These are phyloP conservation scores for Starmerella vaccinii DNA, from an alignment of 805 yeast genomes.

Conservation along the genomic window DNA sequence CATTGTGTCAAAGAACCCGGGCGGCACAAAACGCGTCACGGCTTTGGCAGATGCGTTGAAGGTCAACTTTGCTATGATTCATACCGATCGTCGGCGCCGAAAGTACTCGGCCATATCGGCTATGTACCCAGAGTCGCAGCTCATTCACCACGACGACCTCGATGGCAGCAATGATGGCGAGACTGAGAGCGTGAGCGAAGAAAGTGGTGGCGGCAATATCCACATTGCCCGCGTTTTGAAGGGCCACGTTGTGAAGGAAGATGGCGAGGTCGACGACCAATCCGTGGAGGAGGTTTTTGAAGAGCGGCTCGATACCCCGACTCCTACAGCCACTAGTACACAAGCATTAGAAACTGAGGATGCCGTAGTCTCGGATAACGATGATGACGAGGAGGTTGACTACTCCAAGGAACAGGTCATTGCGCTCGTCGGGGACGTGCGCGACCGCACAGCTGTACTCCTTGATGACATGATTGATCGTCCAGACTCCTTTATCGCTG, in stretches of 20 bases:
- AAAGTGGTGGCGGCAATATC: constrained; percentile 35
- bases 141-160: constrained; percentile 20
- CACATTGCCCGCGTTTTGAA: constrained; percentile 93
- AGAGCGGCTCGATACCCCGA: constrained; percentile 29
- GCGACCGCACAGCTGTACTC: constrained; percentile 81
- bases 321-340: constrained; percentile 23
- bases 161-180: constrained; percentile 17
- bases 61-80: constrained; percentile 97
- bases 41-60: constrained; percentile 94
- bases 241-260: constrained; percentile 75
- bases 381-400: constrained; percentile 75
- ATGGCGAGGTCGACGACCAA: constrained; percentile 3
- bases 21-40: constrained; percentile 96
- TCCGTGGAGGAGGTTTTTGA: background rate
- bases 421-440: constrained; percentile 93
- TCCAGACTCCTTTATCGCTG: constrained; percentile 87
- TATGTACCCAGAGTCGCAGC: constrained; percentile 24
- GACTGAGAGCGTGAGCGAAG: constrained; percentile 11
- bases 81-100: constrained; percentile 89
- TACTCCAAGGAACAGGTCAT: constrained; percentile 67
- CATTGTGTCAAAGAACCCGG: constrained; percentile 97
- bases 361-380: constrained; percentile 8
- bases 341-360: background rate
- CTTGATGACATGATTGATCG: constrained; percentile 96
- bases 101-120: constrained; percentile 41